phyloP scores from a whole-genome alignment of 1,284 basidiomycete genomes.

The Marasmius tenuissimus region DNA sequence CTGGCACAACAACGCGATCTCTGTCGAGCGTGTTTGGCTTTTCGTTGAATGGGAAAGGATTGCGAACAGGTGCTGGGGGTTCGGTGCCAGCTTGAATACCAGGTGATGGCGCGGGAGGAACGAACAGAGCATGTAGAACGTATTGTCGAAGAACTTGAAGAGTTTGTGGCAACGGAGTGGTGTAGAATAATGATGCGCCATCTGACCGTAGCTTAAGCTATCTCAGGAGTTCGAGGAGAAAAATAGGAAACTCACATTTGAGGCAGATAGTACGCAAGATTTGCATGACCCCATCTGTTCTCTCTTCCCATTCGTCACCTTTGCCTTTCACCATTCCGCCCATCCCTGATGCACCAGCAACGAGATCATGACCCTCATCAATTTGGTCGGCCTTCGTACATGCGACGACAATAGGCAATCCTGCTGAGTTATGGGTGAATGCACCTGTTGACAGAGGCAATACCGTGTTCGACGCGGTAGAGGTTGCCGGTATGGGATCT shows the following conservation, averaged over 20 bases:
- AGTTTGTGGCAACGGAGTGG: slow-evolving; percentile 80
- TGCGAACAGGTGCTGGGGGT: slow-evolving; percentile 57
- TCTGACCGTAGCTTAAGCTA: slow-evolving; percentile 45
- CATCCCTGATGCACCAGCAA: slow-evolving; percentile 70
- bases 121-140: slow-evolving; percentile 84
- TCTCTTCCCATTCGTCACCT: slow-evolving; percentile 91
- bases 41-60: slow-evolving; percentile 84
- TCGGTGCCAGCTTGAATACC: slow-evolving; percentile 44
- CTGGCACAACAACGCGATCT: slow-evolving; percentile 88
- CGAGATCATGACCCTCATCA: slow-evolving; percentile 75
- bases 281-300: slow-evolving; percentile 95
- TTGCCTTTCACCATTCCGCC: slow-evolving; percentile 84
- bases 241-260: slow-evolving; percentile 65
- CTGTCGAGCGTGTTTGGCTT: slow-evolving; percentile 92
- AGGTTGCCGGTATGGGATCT: slow-evolving; percentile 58
- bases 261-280: slow-evolving; percentile 89
- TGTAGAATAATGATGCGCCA: slow-evolving; percentile 92
- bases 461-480: slow-evolving; percentile 60
- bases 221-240: slow-evolving; percentile 9
- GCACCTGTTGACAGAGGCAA: slow-evolving; percentile 80
- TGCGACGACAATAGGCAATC: slow-evolving; percentile 86
- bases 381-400: slow-evolving; percentile 92
- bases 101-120: slow-evolving; percentile 66
- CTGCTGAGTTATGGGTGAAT: slow-evolving; percentile 79
- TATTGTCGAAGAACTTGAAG: slow-evolving; percentile 85